These are phyloP conservation scores for Thelonectria rubi DNA, from an alignment of 2,329 filamentous ascomycete species.

Conservation along the genomic window DNA sequence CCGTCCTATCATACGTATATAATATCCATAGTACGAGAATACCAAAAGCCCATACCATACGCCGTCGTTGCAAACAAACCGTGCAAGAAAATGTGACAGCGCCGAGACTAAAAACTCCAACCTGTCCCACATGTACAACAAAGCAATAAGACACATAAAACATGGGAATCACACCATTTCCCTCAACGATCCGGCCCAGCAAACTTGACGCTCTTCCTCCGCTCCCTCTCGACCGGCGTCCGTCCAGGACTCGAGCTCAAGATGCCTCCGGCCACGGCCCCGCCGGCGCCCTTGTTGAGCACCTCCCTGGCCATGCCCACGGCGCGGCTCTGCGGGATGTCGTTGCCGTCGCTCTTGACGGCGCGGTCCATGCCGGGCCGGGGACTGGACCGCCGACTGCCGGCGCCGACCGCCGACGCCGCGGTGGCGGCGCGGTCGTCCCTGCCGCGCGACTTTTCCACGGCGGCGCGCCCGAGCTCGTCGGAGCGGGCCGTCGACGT, in stretches of 20 bases:
- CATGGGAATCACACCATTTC: background rate
- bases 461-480: constrained; percentile 60
- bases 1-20: background rate
- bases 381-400: constrained; percentile 45
- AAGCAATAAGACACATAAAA: background rate
- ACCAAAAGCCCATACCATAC: too few relatives aligned
- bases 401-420: constrained; percentile 17
- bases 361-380: constrained; percentile 36
- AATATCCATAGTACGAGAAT: background rate
- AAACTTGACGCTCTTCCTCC: constrained; percentile 73
- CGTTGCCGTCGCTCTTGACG: constrained; percentile 58
- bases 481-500: constrained; percentile 56
- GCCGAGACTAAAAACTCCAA: too few relatives aligned
- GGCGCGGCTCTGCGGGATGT: constrained; percentile 67
- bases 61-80: too few relatives aligned
- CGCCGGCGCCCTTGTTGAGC: constrained; percentile 48
- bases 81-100: too few relatives aligned
- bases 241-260: constrained; percentile 62
- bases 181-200: constrained; percentile 53
- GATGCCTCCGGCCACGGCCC: constrained; percentile 46
- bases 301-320: constrained; percentile 68
- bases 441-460: constrained; percentile 49
- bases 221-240: constrained; percentile 56
- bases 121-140: too few relatives aligned
- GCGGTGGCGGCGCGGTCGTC: constrained; percentile 37